These are phyloP conservation scores for Collybiopsis confluens DNA, from an alignment of 768 basidiomycete genomes.

Conservation along the genomic window DNA sequence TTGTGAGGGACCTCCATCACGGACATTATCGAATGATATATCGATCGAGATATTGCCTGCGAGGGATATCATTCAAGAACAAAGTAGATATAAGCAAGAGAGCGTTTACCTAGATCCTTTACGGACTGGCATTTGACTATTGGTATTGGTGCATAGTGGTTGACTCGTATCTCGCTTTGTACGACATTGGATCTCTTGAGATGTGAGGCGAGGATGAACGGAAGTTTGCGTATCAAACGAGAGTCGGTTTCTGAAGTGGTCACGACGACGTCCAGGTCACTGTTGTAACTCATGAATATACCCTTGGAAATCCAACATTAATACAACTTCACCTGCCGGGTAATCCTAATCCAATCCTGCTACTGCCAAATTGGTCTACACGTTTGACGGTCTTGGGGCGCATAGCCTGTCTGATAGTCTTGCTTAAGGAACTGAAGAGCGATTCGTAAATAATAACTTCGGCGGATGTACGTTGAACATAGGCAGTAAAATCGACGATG, in stretches of 20 bases:
- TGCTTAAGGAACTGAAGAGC: constrained; percentile 43
- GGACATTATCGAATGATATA: constrained; percentile 57
- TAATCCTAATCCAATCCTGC: constrained; percentile 54
- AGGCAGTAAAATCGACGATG: constrained; percentile 52
- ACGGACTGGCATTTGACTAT: constrained; percentile 57
- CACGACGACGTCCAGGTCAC: constrained; percentile 63
- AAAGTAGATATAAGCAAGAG: background rate
- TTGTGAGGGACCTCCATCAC: constrained; percentile 14
- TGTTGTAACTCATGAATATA: no score
- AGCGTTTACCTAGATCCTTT: constrained; percentile 31
- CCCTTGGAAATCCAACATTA: no score
- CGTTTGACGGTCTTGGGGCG: constrained; percentile 35
- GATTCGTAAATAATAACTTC: constrained; percentile 44
- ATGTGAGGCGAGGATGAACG: constrained; percentile 44
- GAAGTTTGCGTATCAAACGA: constrained; percentile 26
- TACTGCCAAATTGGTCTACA: constrained; percentile 58
- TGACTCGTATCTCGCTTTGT: constrained; percentile 26
- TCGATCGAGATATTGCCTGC: constrained; percentile 59
- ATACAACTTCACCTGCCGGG: constrained; percentile 33
- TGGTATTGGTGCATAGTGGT: constrained; percentile 42
- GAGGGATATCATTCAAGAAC: background rate
- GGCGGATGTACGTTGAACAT: constrained; percentile 46
- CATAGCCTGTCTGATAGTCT: constrained; percentile 33
- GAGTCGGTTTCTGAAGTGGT: constrained; percentile 23
- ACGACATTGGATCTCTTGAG: constrained; percentile 43